A percentile compares a stretch with the other conserved stretches of the same genome.
These are phyloP conservation scores for Aspergillus eucalypticola DNA, from an alignment of 2,329 filamentous ascomycete genomes.

Conservation along the genomic window DNA sequence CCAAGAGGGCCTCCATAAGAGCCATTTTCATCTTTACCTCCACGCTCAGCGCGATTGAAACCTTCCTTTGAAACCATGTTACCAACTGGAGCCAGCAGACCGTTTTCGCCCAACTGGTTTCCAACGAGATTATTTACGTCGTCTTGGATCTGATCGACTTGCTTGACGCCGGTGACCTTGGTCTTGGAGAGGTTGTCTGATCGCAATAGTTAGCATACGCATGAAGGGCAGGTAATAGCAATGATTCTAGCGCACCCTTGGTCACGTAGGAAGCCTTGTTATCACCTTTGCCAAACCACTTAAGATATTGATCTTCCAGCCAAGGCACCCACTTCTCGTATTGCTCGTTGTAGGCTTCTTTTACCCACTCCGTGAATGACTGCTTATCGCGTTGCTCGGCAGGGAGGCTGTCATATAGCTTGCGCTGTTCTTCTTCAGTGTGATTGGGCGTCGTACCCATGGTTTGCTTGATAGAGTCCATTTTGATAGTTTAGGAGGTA, in stretches of 20 bases:
- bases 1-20: slow-evolving; percentile 31
- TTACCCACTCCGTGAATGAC: slow-evolving; percentile 42
- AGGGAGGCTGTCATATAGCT: slow-evolving; percentile 21
- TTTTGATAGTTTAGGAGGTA: not conserved
- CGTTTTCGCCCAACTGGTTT: slow-evolving; percentile 55
- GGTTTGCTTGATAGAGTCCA: slow-evolving; percentile 6
- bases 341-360: slow-evolving; percentile 52
- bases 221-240: not conserved
- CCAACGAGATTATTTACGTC: slow-evolving; percentile 51
- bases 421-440: slow-evolving; percentile 24
- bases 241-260: slow-evolving; percentile 45
- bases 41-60: slow-evolving; percentile 54
- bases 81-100: slow-evolving; percentile 52
- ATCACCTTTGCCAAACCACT: slow-evolving; percentile 56
- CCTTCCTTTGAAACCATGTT: slow-evolving; percentile 54
- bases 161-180: slow-evolving; percentile 53
- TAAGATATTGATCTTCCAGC: slow-evolving; percentile 58
- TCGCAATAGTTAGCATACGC: not conserved
- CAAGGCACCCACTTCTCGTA: slow-evolving; percentile 60
- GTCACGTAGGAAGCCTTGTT: slow-evolving; percentile 58
- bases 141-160: slow-evolving; percentile 56
- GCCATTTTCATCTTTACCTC: slow-evolving; percentile 57
- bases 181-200: slow-evolving; percentile 54
- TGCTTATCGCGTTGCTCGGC: slow-evolving; percentile 23
- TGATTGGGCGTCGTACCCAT: slow-evolving; percentile 7